Conservation (phyloP, 805 yeast species). For the Saccharomycopsis javanensis region DNA sequence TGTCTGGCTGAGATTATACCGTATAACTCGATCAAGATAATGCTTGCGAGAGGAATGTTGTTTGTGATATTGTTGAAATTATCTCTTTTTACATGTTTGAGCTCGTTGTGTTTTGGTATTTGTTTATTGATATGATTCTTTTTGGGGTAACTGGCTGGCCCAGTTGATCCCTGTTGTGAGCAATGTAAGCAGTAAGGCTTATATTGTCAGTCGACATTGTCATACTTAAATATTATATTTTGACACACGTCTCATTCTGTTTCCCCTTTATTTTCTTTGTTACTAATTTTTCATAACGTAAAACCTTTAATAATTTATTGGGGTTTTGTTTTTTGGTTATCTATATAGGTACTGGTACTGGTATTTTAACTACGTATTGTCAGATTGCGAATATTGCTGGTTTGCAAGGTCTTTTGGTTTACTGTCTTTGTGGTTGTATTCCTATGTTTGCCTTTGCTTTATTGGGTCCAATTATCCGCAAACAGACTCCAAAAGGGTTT, state of each 20-base stretch:
- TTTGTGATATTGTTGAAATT: conserved; percentile 5
- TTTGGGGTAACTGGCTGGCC: neutral
- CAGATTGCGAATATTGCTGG: conserved; percentile 83
- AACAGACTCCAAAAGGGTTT: conserved; percentile 79
- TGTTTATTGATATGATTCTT: neutral
- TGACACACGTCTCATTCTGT: neutral
- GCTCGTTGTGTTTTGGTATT: neutral
- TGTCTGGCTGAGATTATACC: conserved; percentile 60
- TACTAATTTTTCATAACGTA: conserved; percentile 16
- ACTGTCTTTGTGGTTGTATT: conserved; percentile 67
- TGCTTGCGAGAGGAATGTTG: conserved; percentile 67
- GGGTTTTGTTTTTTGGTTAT: neutral
- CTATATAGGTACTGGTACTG: conserved; percentile 70
- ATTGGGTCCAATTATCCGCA: conserved; percentile 72
- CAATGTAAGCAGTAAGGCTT: too few relatives aligned
- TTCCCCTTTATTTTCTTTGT: neutral
- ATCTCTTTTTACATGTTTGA: neutral
- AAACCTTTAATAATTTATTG: conserved; percentile 4
- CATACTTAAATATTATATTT: neutral
- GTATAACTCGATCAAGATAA: conserved; percentile 75
- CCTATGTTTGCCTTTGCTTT: conserved; percentile 80
- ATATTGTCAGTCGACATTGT: neutral
- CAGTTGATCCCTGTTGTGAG: too few relatives aligned
- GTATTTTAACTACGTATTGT: conserved; percentile 76
- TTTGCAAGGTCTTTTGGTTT: conserved; percentile 76